phyloP scores from a whole-genome alignment of 805 yeast species.

The Metschnikowia proteae region DNA sequence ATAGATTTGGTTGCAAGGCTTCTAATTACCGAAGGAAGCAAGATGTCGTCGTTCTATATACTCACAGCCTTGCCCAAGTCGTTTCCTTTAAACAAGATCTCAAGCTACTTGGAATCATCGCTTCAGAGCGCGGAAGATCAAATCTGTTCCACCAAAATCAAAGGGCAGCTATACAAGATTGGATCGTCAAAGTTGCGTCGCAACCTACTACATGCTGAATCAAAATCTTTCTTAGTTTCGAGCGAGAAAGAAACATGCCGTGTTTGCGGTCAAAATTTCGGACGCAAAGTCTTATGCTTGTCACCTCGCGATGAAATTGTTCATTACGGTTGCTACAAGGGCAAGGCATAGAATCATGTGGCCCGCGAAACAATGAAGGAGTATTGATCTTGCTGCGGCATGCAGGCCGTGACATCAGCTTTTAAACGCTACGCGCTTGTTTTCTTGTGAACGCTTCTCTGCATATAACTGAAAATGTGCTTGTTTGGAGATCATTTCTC shows the following conservation, averaged over 20 bases:
- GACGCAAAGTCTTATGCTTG: slow-evolving; percentile 50
- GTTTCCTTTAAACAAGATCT: slow-evolving; percentile 44
- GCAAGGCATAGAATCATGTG: background rate
- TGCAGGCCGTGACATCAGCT: slow-evolving; percentile 2
- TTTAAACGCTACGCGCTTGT: slow-evolving; percentile 4
- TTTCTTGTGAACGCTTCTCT: slow-evolving; percentile 6
- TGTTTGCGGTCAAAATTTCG: slow-evolving; percentile 56
- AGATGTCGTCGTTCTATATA: slow-evolving; percentile 44
- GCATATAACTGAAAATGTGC: slow-evolving; percentile 4
- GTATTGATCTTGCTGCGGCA: background rate
- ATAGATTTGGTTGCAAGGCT: slow-evolving; percentile 39
- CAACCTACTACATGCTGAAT: slow-evolving; percentile 35
- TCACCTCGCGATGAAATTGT: slow-evolving; percentile 43
- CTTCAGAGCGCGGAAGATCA: slow-evolving; percentile 39
- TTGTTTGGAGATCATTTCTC: slow-evolving; percentile 4
- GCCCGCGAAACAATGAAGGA: background rate
- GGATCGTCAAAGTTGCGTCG: slow-evolving; percentile 47
- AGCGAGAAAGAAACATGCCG: slow-evolving; percentile 46
- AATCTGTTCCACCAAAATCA: slow-evolving; percentile 39
- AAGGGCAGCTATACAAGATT: slow-evolving; percentile 50
- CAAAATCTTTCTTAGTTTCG: slow-evolving; percentile 36
- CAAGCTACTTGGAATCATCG: slow-evolving; percentile 42
- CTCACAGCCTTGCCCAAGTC: slow-evolving; percentile 50
- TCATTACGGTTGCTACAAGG: slow-evolving; percentile 53
- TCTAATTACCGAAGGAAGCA: slow-evolving; percentile 42